Base-by-base conservation (phyloP, 1,139 yeast genomes). In the Entelexis paramagnoliae region DNA sequence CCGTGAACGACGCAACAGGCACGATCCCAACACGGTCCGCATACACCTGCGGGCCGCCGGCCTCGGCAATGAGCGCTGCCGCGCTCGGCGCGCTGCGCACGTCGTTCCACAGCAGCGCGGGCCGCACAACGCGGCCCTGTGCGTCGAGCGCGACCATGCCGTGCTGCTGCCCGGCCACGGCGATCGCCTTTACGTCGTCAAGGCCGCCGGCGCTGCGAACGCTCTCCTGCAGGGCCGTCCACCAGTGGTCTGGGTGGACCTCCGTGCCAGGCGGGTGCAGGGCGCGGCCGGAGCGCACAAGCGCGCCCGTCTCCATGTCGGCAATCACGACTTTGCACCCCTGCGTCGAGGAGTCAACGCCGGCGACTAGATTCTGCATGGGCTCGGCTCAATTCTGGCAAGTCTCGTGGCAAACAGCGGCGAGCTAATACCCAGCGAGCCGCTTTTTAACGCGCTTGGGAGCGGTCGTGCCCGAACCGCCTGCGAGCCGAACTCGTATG, bases 81-180 rank as follows among this genome's bases (percentile, higher is more conserved):
- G 61, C 61, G 11, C 55, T 51, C 7, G 46, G 34, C 10, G 61
- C 61, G 20, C 59, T 56, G n/a, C 59, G 52, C 24, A 51, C 54
- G 43, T 59, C 61, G 45, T 59, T 59, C 61, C 61, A 59, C 28
- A 58, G 48, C 50, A 59, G 28, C 9, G 61, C 61, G 2, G 53
- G 54, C 4, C 61, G 57, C 11, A 59, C 49, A 4, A 58, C 59
- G 2, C n/a, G 8, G 16, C 61, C 61, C 2, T 29, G n/a, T 3
- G 13, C 7, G 24, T 54, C 59, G 6, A 59, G 50, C 8, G 51
- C 52, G 6, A 59, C 60, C 53, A 59, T 50, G 2, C 61, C 61
- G 26, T 59, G 61, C 51, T 59, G 61, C 50, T 59, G 61, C 20
- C 61, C 61, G 10, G 60, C 52, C n/a, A 59, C 51, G 2, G 60